Conservation (phyloP, 345 rosid genomes). For the Acer negundo region DNA sequence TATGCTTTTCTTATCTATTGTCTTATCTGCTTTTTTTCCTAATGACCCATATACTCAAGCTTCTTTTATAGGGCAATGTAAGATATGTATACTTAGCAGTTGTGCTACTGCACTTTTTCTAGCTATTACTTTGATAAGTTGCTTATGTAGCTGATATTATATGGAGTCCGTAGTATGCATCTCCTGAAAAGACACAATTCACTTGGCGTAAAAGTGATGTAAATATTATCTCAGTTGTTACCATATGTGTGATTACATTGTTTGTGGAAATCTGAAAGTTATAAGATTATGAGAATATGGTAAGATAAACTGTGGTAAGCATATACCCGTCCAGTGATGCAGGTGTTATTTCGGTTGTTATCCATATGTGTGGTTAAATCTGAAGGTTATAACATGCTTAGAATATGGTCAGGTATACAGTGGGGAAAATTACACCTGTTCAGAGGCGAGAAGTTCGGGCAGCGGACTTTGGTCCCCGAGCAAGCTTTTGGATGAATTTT, state of each 20-base stretch:
- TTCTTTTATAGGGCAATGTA: not conserved
- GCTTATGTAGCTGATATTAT: not conserved
- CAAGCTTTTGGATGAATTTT: constrained; percentile 98
- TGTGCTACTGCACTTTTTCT: not conserved
- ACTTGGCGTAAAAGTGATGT: constrained; percentile 3
- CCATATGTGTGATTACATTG: not conserved
- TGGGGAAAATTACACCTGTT: constrained; percentile 96
- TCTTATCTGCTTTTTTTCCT: constrained; percentile 7
- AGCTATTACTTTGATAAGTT: constrained; percentile 7
- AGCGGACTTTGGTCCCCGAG: constrained; percentile 88
- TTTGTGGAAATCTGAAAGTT: constrained; percentile 8
- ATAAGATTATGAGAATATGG: constrained; percentile 21
- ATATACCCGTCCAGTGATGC: constrained; percentile 73
- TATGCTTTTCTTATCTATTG: not conserved
- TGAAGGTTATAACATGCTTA: constrained; percentile 12
- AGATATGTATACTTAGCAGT: not conserved
- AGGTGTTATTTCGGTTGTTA: not conserved
- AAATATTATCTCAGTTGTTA: not conserved
- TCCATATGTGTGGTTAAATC: constrained; percentile 4
- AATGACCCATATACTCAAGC: not conserved
- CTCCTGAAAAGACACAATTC: constrained; percentile 1
- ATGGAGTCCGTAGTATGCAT: not conserved
- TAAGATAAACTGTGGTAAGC: constrained; percentile 95
- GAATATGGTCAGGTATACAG: constrained; percentile 73
- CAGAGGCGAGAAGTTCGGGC: constrained; percentile 85